A percentile compares a stretch with the other conserved stretches of the same genome.
Evolutionary conservation across 495 filamentous ascomycete species (phyloP).

Genomic region (Aspergillus saccharolyticus): DNA sequence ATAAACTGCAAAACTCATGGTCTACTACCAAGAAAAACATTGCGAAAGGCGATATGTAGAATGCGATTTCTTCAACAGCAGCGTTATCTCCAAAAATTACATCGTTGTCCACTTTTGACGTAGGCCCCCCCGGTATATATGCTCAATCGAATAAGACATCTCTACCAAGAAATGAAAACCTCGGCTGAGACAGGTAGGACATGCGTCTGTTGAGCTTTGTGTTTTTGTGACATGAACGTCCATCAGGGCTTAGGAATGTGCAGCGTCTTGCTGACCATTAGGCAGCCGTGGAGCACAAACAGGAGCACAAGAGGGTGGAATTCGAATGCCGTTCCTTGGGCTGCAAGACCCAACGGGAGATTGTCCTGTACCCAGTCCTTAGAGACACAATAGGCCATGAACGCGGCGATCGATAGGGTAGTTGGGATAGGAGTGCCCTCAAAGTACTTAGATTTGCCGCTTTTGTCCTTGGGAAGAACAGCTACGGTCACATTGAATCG

Average conservation of each 20-base stretch:
- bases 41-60: constrained; percentile 1
- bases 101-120: constrained; percentile 12
- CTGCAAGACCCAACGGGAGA: constrained; percentile 64
- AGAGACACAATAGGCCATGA: constrained; percentile 88
- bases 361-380: constrained; percentile 73
- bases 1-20: background rate
- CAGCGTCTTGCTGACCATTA: constrained; percentile 92
- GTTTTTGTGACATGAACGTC: background rate
- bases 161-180: constrained; percentile 14
- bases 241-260: constrained; percentile 90
- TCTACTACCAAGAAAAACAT: background rate
- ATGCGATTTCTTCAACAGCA: constrained; percentile 10
- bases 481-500: constrained; percentile 95
- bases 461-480: constrained; percentile 81
- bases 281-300: constrained; percentile 78
- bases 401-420: constrained; percentile 65
- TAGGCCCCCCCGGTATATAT: constrained; percentile 16
- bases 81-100: constrained; percentile 17
- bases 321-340: constrained; percentile 64
- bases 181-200: constrained; percentile 5
- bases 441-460: constrained; percentile 88
- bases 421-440: constrained; percentile 97
- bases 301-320: constrained; percentile 80
- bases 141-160: constrained; percentile 14
- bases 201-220: constrained; percentile 3